Evolutionary conservation across 2,329 filamentous ascomycete species (phyloP), one percentile per base, ranked within the genome.

Genomic region (Byssoonygena ceratinophila): DNA sequence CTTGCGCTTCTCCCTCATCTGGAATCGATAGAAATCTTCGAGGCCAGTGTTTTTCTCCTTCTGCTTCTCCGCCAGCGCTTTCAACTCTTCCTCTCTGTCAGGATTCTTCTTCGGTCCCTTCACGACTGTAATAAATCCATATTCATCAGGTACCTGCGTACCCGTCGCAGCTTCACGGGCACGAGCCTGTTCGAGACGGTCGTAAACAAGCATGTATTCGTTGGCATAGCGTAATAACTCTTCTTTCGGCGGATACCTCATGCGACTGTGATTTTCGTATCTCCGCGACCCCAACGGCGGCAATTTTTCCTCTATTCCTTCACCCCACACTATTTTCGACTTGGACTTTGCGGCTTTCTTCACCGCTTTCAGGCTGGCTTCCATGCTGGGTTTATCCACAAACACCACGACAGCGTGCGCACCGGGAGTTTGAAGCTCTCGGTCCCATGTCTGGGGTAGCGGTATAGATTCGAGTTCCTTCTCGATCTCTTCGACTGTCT

Each of bases 41-140:
- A 81, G 72, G 51, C 82, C 80, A 64, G 80, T 75, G 61, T 76
- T 75, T 68, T 82, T 79, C 70, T 84, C 80, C 65, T 81, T 72
- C 72, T 82, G 77, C 71, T 75, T 77, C 62, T 70, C 70, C 59
- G 81, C 79, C 61, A 78, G 68, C 41, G 75, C 76, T 63, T 82
- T 78, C 14, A 82, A 80, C 61, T 85, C 88, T 59, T 84, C 84
- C 56, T 82, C 77, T 51, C 83, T 79, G 1, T 86, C 89, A 1
- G 87, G 82, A n/a, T 84, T 85, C 54, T 84, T 75, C 55, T 77
- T 76, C 36, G 86, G 85, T 23, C 89, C 89, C 51, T 86, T 79
- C 1, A 83, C 85, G 22, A 98, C 92, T 2, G 90, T 97, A 46
- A 97, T 79, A 66, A 98, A 98, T 1, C 92, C 92, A 67, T 98